Evolutionary conservation across 108 stramenopile species (phyloP).

Genomic region (Craspedostauros australis): DNA sequence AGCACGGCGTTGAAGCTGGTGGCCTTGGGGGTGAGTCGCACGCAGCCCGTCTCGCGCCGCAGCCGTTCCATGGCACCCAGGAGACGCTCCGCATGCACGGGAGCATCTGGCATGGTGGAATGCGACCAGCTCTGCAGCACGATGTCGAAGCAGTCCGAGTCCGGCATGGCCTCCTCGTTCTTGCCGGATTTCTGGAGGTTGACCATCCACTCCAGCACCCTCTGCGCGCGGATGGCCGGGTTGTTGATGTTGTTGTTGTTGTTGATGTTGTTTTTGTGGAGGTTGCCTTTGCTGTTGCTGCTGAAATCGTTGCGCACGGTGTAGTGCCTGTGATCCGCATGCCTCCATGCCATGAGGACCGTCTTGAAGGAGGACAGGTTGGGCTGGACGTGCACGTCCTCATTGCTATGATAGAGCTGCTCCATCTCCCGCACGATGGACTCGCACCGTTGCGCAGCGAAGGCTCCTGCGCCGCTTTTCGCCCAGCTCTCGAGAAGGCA

Average conservation of each 20-base stretch:
- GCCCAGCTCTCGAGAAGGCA: slow-evolving; percentile 66
- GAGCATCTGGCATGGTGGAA: slow-evolving; percentile 43
- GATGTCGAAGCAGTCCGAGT: slow-evolving; percentile 54
- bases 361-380: slow-evolving; percentile 34
- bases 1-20: slow-evolving; percentile 59
- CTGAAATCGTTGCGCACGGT: slow-evolving; percentile 6
- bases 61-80: slow-evolving; percentile 55
- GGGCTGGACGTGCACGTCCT: slow-evolving; percentile 41
- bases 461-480: slow-evolving; percentile 36
- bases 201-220: slow-evolving; percentile 67
- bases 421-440: slow-evolving; percentile 70
- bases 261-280: background rate
- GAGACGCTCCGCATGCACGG: slow-evolving; percentile 52
- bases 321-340: slow-evolving; percentile 3
- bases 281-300: background rate
- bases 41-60: background rate
- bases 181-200: slow-evolving; percentile 26
- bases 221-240: slow-evolving; percentile 35
- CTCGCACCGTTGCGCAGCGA: slow-evolving; percentile 61
- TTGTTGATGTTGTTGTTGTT: slow-evolving; percentile 31
- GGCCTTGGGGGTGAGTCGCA: slow-evolving; percentile 18
- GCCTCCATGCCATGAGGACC: slow-evolving; percentile 36
- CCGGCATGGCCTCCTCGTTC: slow-evolving; percentile 46
- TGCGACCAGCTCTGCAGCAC: slow-evolving; percentile 57
- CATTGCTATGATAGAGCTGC: slow-evolving; percentile 28